Evolutionary conservation across 306 rosid genomes (phyloP).

Genomic region (Acacia melanoxylon): DNA sequence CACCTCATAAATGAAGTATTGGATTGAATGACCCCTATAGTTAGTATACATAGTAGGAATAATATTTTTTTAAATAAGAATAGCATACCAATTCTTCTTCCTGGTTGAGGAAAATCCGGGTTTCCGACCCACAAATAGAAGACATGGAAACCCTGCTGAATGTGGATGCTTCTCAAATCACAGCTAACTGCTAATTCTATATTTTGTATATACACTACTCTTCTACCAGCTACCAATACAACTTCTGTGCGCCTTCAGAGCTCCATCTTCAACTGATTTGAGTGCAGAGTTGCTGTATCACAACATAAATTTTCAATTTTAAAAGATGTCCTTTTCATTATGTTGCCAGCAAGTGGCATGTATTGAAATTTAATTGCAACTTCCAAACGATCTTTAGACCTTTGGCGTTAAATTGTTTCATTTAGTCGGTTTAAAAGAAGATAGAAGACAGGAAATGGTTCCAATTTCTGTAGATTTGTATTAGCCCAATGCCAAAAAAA

Average conservation of each 20-base stretch:
- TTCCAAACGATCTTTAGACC: not conserved
- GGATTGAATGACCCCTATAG: slow-evolving; percentile 56
- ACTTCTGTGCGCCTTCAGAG: slow-evolving; percentile 51
- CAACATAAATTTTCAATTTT: slow-evolving; percentile 26
- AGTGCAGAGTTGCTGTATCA: slow-evolving; percentile 72
- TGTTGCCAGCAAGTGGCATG: not conserved
- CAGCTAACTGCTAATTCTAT: slow-evolving; percentile 64
- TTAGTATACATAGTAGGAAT: slow-evolving; percentile 45
- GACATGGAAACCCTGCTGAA: slow-evolving; percentile 52
- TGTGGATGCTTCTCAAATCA: slow-evolving; percentile 49
- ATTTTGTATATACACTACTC: slow-evolving; percentile 72
- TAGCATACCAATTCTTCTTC: slow-evolving; percentile 51
- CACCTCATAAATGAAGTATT: slow-evolving; percentile 44
- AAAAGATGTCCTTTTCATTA: slow-evolving; percentile 10
- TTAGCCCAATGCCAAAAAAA: slow-evolving; percentile 16
- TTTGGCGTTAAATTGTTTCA: slow-evolving; percentile 3
- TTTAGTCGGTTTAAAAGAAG: not conserved
- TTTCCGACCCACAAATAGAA: slow-evolving; percentile 52
- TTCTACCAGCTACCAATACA: slow-evolving; percentile 50
- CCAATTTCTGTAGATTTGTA: not conserved
- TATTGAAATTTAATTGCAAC: not conserved
- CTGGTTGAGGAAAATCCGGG: slow-evolving; percentile 52
- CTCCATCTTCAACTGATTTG: slow-evolving; percentile 92
- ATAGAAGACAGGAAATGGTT: not conserved
- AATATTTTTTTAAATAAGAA: slow-evolving; percentile 43